These are phyloP conservation scores for Penicillium longicatenatum DNA, from an alignment of 495 filamentous ascomycete species.

Conservation along the genomic window DNA sequence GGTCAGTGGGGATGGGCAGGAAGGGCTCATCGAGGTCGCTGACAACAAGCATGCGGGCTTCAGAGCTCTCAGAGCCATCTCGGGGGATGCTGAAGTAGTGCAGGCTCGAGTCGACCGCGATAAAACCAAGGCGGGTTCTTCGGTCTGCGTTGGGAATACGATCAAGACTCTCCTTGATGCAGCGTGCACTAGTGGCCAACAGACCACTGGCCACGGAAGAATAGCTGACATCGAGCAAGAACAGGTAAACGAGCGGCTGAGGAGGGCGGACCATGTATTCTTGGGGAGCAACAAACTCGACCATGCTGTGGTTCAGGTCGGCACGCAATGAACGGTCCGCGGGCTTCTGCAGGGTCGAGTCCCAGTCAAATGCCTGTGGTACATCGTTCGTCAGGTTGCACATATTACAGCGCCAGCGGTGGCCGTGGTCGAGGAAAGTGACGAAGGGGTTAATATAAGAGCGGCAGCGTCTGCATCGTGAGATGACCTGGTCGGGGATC, in stretches of 20 bases:
- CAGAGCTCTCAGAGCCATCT: constrained; percentile 78
- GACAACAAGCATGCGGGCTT: constrained; percentile 89
- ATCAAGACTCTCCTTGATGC: constrained; percentile 93
- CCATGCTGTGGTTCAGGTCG: constrained; percentile 91
- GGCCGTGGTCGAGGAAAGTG: constrained; percentile 93
- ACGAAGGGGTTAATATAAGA: constrained; percentile 98
- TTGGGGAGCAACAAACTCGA: constrained; percentile 96
- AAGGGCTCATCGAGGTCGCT: constrained; percentile 97
- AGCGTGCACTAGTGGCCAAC: constrained; percentile 90
- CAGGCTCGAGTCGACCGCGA: constrained; percentile 91
- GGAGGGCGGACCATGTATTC: constrained; percentile 99
- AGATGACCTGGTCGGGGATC: constrained; percentile 95
- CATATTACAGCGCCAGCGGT: constrained; percentile 99
- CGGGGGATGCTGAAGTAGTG: constrained; percentile 95
- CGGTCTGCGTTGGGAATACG: constrained; percentile 96
- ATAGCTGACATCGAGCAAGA: constrained; percentile 96
- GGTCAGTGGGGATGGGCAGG: constrained; percentile 87
- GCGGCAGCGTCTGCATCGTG: constrained; percentile 88
- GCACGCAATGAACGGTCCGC: constrained; percentile 86
- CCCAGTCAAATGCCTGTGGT: constrained; percentile 98
- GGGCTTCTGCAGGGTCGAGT: constrained; percentile 82
- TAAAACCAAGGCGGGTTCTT: constrained; percentile 88
- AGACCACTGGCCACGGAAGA: constrained; percentile 88
- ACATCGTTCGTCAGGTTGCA: constrained; percentile 98
- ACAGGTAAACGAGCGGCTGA: constrained; percentile 96